phyloP scores from a whole-genome alignment of 2,329 filamentous ascomycete genomes.

The Alternaria longipes region DNA sequence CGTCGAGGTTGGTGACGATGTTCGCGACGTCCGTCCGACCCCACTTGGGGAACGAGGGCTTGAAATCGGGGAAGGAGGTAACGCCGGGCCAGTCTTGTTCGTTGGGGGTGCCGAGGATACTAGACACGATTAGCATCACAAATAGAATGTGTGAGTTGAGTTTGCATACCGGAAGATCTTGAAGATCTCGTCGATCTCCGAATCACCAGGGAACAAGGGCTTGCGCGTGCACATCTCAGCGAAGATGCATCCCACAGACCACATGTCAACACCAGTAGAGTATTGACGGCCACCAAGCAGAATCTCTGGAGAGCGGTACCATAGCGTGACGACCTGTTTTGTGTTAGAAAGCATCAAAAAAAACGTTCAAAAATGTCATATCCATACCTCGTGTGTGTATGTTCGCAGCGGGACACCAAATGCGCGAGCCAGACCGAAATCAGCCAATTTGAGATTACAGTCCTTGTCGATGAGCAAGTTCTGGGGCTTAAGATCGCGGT shows the following conservation, averaged over 20 bases:
- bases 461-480: conserved; percentile 87
- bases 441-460: conserved; percentile 87
- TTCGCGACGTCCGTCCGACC: conserved; percentile 71
- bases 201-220: conserved; percentile 90
- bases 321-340: conserved; percentile 80
- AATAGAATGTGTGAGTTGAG: background rate
- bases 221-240: conserved; percentile 96
- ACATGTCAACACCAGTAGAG: conserved; percentile 95
- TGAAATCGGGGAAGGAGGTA: conserved; percentile 94
- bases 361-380: too few species aligned
- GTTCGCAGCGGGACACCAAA: conserved; percentile 91
- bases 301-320: conserved; percentile 92
- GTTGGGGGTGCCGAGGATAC: conserved; percentile 79
- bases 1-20: conserved; percentile 77
- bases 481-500: conserved; percentile 90
- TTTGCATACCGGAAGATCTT: conserved; percentile 82
- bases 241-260: conserved; percentile 94
- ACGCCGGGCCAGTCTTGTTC: conserved; percentile 89
- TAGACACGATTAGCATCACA: conserved; percentile 24
- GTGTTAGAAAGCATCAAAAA: conserved; percentile 20
- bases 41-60: conserved; percentile 92
- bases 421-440: conserved; percentile 88
- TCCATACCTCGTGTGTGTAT: conserved; percentile 82
- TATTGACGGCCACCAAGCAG: conserved; percentile 90
- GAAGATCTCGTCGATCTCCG: conserved; percentile 93